A percentile compares a stretch with the other conserved stretches of the same genome.
Evolutionary conservation across 2,329 filamentous ascomycete genomes (phyloP).

Genomic region (Aspergillus costaricaensis): DNA sequence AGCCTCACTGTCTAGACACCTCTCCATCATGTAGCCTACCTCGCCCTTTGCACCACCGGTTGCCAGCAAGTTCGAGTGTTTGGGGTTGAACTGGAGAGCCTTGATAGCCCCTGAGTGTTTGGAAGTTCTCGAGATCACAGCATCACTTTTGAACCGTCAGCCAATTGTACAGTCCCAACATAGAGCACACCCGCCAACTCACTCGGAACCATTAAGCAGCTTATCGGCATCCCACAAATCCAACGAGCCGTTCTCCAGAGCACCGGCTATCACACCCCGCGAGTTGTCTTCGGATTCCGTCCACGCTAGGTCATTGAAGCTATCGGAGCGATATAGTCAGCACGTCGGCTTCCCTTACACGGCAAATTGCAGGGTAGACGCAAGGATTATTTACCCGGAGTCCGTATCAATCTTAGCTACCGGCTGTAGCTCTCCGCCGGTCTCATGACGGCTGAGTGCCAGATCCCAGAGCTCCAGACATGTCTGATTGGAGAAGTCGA

Average conservation of each 20-base stretch:
- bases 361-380: background rate
- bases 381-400: conserved; percentile 64
- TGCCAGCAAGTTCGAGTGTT: conserved; percentile 85
- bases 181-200: conserved; percentile 20
- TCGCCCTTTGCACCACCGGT: conserved; percentile 94
- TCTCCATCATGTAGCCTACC: conserved; percentile 29
- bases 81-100: conserved; percentile 92
- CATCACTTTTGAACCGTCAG: conserved; percentile 54
- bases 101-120: conserved; percentile 95
- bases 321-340: conserved; percentile 45
- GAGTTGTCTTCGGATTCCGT: conserved; percentile 76
- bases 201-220: conserved; percentile 57
- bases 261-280: conserved; percentile 88
- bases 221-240: conserved; percentile 90
- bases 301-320: conserved; percentile 98
- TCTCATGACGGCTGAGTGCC: conserved; percentile 72
- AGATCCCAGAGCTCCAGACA: conserved; percentile 97
- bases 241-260: conserved; percentile 89
- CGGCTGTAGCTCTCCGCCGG: conserved; percentile 81
- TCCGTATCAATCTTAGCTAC: conserved; percentile 82
- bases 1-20: conserved; percentile 1
- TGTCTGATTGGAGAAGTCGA: conserved; percentile 96
- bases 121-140: conserved; percentile 80
- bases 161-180: conserved; percentile 9
- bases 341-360: background rate